Percentiles rank a stretch among this genome's conserved stretches.
phyloP scores from a whole-genome alignment of 2,329 filamentous ascomycete genomes.

The Ophiostoma pallidulum region DNA sequence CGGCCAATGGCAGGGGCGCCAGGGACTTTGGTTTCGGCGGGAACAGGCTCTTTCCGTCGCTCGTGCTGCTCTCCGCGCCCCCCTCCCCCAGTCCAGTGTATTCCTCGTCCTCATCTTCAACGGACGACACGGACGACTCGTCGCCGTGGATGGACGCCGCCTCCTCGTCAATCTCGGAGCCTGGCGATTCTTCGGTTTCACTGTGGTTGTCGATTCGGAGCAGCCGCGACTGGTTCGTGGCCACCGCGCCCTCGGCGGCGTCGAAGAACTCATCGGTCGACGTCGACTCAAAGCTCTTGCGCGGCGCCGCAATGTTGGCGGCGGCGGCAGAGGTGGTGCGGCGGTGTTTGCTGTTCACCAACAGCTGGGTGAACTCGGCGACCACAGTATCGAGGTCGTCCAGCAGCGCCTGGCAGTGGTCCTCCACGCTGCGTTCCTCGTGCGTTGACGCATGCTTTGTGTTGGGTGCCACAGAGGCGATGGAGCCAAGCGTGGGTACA shows the following conservation, averaged over 20 bases:
- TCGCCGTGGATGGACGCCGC: slow-evolving; percentile 50
- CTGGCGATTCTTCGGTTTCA: slow-evolving; percentile 19
- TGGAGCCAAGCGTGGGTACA: slow-evolving; percentile 30
- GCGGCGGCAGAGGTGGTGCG: slow-evolving; percentile 44
- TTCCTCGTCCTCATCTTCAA: slow-evolving; percentile 50
- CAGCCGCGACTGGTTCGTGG: slow-evolving; percentile 24
- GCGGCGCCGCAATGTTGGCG: slow-evolving; percentile 24
- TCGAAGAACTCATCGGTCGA: slow-evolving; percentile 91
- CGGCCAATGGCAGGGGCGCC: slow-evolving; percentile 63
- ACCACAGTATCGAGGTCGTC: slow-evolving; percentile 78
- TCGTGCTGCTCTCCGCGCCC: slow-evolving; percentile 22
- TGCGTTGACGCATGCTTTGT: slow-evolving; percentile 21
- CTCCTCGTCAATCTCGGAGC: slow-evolving; percentile 48
- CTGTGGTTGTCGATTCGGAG: slow-evolving; percentile 14
- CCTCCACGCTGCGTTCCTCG: slow-evolving; percentile 61
- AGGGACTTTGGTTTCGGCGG: slow-evolving; percentile 69
- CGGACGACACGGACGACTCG: slow-evolving; percentile 52
- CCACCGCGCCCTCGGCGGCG: slow-evolving; percentile 57
- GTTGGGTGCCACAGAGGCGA: background rate
- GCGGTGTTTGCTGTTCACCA: slow-evolving; percentile 70
- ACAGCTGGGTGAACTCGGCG: slow-evolving; percentile 66
- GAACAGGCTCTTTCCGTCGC: slow-evolving; percentile 48
- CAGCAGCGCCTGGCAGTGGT: slow-evolving; percentile 75
- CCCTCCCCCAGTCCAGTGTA: slow-evolving; percentile 22
- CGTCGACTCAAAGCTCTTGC: slow-evolving; percentile 69